A percentile compares a stretch with the other conserved stretches of the same genome.
Evolutionary conservation across 495 filamentous ascomycete genomes (phyloP).

Genomic region (Corynascus novoguineensis): DNA sequence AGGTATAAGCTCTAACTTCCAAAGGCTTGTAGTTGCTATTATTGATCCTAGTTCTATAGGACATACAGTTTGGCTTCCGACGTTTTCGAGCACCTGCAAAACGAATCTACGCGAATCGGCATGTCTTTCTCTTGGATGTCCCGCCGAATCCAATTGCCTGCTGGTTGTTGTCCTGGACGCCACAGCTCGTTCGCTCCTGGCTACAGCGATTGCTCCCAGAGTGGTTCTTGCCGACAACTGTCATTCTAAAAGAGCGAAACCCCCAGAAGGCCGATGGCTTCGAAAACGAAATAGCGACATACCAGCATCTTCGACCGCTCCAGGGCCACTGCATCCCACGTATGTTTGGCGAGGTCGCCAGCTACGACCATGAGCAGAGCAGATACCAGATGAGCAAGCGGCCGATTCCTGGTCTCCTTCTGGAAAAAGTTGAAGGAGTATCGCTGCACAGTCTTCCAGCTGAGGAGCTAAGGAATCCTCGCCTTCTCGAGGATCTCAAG

Average conservation of each 20-base stretch:
- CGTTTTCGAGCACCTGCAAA: conserved; percentile 5
- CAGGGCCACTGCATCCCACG: too few species aligned
- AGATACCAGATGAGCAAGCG: conserved; percentile 13
- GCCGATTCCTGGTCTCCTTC: conserved; percentile 9
- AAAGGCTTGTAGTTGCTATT: not conserved
- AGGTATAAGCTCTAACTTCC: conserved; percentile 6
- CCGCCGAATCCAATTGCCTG: conserved; percentile 5
- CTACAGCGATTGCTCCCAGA: conserved; percentile 10
- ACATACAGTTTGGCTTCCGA: conserved; percentile 11
- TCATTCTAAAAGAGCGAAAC: conserved; percentile 13
- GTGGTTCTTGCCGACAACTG: conserved; percentile 14
- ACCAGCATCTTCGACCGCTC: too few species aligned
- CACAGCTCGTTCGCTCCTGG: conserved; percentile 6
- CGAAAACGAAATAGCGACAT: not conserved
- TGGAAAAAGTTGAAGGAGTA: conserved; percentile 10
- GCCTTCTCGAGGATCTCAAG: conserved; percentile 4
- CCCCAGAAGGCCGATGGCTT: conserved; percentile 3
- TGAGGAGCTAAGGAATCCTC: conserved; percentile 7
- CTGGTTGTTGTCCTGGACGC: conserved; percentile 8
- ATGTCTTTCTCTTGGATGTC: conserved; percentile 10
- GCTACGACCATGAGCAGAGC: not conserved
- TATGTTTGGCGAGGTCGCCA: not conserved
- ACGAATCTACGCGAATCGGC: conserved; percentile 6
- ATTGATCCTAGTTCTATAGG: conserved; percentile 1
- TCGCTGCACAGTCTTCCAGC: conserved; percentile 7